A percentile compares a stretch with the other conserved stretches of the same genome.
These are phyloP conservation scores for Orbilia oligospora DNA, from an alignment of 2,329 filamentous ascomycete species.

Conservation along the genomic window DNA sequence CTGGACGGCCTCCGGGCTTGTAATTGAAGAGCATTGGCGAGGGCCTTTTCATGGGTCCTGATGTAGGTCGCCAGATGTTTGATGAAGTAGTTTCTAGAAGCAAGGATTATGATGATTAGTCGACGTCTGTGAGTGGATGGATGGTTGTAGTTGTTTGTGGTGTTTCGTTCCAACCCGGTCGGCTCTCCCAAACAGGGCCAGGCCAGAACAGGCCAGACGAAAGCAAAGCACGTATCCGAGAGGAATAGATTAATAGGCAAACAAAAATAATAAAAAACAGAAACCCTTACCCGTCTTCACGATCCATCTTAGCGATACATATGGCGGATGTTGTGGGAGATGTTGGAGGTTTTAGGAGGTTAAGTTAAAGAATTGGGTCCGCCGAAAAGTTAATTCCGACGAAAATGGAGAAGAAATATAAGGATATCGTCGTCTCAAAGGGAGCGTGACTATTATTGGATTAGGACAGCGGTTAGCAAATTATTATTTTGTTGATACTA, in stretches of 20 bases:
- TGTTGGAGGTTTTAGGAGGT: slow-evolving; percentile 8
- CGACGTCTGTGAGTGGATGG: neutral
- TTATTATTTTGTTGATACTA: slow-evolving; percentile 11
- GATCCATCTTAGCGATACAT: slow-evolving; percentile 61
- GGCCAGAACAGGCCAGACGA: neutral
- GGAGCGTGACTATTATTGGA: slow-evolving; percentile 19
- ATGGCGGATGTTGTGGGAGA: slow-evolving; percentile 26
- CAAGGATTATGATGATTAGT: slow-evolving; percentile 43
- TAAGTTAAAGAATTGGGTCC: slow-evolving; percentile 4
- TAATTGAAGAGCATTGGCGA: slow-evolving; percentile 94
- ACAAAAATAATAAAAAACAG: no score
- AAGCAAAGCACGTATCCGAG: slow-evolving; percentile 13
- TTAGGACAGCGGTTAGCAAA: slow-evolving; percentile 32
- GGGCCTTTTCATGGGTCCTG: slow-evolving; percentile 94
- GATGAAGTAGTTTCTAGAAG: slow-evolving; percentile 73
- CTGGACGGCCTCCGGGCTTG: slow-evolving; percentile 67
- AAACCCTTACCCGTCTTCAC: slow-evolving; percentile 50
- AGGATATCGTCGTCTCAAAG: slow-evolving; percentile 18
- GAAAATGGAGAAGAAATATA: slow-evolving; percentile 20
- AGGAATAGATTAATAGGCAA: neutral
- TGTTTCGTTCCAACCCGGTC: slow-evolving; percentile 7
- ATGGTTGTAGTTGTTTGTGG: neutral
- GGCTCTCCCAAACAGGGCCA: neutral
- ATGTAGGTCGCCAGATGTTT: slow-evolving; percentile 97
- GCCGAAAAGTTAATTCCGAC: slow-evolving; percentile 61